A percentile compares a stretch with the other conserved stretches of the same genome.
Conservation (phyloP, 139 green algal species). For the Picochlorum sp. region DNA sequence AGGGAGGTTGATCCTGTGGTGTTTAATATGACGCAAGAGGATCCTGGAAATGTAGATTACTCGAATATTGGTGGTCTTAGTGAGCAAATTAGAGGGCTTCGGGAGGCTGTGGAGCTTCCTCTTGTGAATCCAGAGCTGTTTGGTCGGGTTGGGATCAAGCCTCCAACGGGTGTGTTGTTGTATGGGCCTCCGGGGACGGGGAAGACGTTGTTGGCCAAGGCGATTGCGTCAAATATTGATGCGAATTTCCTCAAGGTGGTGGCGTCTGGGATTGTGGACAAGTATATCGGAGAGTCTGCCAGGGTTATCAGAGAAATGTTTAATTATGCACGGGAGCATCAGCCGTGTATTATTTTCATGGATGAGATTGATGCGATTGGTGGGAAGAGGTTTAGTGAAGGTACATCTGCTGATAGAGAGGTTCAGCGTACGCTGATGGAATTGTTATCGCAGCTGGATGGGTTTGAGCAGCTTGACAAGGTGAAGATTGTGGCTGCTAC, state of each 20-base stretch:
- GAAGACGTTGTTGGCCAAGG: slow-evolving; percentile 95
- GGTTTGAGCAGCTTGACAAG: slow-evolving; percentile 95
- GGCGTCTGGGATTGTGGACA: slow-evolving; percentile 93
- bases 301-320: slow-evolving; percentile 99
- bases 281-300: slow-evolving; percentile 98
- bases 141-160: slow-evolving; percentile 94
- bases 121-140: slow-evolving; percentile 99
- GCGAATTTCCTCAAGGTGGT: slow-evolving; percentile 99
- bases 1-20: slow-evolving; percentile 98
- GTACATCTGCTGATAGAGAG: slow-evolving; percentile 93
- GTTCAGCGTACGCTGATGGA: slow-evolving; percentile 99
- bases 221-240: slow-evolving; percentile 89
- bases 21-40: slow-evolving; percentile 97
- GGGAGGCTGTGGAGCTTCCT: slow-evolving; percentile 96
- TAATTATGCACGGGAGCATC: slow-evolving; percentile 83
- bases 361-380: slow-evolving; percentile 99
- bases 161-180: slow-evolving; percentile 88
- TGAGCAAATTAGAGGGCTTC: slow-evolving; percentile 84
- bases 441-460: slow-evolving; percentile 96
- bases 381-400: slow-evolving; percentile 88
- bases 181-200: slow-evolving; percentile 73
- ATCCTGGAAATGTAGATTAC: slow-evolving; percentile 97
- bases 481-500: slow-evolving; percentile 96
- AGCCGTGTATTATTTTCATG: slow-evolving; percentile 99
- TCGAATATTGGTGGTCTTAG: slow-evolving; percentile 85